Evolutionary conservation across 2,329 filamentous ascomycete species (phyloP), one percentile per base, ranked within the genome.

Genomic region (Fusarium pseudograminearum): DNA sequence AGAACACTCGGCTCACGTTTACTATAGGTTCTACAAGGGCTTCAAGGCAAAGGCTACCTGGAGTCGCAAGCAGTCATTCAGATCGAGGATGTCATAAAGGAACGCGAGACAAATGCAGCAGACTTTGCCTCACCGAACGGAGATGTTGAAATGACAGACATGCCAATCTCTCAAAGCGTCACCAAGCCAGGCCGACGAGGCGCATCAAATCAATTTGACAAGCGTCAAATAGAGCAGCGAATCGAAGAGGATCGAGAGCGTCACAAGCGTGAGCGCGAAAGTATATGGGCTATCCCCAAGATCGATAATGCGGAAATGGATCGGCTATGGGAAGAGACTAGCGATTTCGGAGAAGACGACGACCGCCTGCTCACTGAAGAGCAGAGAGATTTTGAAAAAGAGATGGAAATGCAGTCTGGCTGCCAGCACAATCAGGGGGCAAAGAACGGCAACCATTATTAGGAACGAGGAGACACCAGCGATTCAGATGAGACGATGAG

Each of bases 241-340:
- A 97, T 99, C 68, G 97, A 99, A 74, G 97, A 99, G 80, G 96
- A 99, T 79, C 86, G 96, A 5, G 96, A 99, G 79, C 85, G 96
- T 44, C 97, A 99, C 80, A 99, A 99, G 84, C 85, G 95, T 44
- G 83, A 95, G 75, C 84, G 96, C 24, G 96, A 99, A 81, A 94
- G 90, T 74, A 97, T 97, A 67, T 99, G 97, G 96, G 93, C 94
- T 1, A 90, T 97, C 4, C 88, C 88, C 31, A 85, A 87, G 11
- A 74, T 72, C 11, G 84, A 87, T 28, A 87, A 90, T 36, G 81
- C 83, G 14, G 95, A 98, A 80, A 90, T 93, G 81, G 87, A 90
- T 68, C 92, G 89, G 80, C 81, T 97, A 70, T 97, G 92, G 91
- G 93, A 96, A 41, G 93, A 97, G 77, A 91, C 89, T 20, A 97